A percentile compares a stretch with the other conserved stretches of the same genome.
These are phyloP conservation scores for Gamarada debralockiae DNA, from an alignment of 495 filamentous ascomycete species.

Conservation along the genomic window DNA sequence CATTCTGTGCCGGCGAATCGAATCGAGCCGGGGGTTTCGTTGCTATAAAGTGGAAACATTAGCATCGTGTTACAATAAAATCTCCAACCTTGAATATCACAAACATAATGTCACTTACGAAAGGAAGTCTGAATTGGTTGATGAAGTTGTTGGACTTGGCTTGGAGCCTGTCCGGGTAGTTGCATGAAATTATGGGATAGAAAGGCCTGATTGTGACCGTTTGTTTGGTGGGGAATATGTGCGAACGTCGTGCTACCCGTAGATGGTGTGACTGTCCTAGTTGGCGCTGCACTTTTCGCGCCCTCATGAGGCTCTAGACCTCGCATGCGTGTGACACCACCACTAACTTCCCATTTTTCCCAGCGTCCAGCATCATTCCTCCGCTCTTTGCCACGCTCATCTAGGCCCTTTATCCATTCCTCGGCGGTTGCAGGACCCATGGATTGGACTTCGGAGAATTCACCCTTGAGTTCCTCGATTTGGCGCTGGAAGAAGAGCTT, in stretches of 20 bases:
- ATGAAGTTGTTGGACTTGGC: neutral
- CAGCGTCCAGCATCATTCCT: conserved; percentile 58
- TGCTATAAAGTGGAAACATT: conserved; percentile 10
- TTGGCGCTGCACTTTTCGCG: neutral
- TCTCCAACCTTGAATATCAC: no score
- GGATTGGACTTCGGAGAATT: conserved; percentile 53
- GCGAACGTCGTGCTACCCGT: neutral
- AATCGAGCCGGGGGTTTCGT: conserved; percentile 17
- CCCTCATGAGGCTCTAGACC: neutral
- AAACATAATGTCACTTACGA: no score
- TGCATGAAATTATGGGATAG: neutral
- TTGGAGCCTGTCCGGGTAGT: neutral
- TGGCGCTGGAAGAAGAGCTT: conserved; percentile 61
- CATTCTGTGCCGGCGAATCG: conserved; percentile 23
- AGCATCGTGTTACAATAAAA: neutral
- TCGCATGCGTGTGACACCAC: conserved; percentile 37
- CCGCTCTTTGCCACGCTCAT: conserved; percentile 49
- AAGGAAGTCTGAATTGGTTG: conserved; percentile 1
- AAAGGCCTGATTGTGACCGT: neutral
- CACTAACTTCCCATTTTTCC: conserved; percentile 62
- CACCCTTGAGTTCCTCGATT: conserved; percentile 46
- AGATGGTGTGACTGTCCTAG: neutral
- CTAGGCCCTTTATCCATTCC: conserved; percentile 74
- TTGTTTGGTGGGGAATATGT: neutral
- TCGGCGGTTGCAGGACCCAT: conserved; percentile 58